Conservation (phyloP, 495 filamentous ascomycete genomes). For the Tuber umbilicatum region DNA sequence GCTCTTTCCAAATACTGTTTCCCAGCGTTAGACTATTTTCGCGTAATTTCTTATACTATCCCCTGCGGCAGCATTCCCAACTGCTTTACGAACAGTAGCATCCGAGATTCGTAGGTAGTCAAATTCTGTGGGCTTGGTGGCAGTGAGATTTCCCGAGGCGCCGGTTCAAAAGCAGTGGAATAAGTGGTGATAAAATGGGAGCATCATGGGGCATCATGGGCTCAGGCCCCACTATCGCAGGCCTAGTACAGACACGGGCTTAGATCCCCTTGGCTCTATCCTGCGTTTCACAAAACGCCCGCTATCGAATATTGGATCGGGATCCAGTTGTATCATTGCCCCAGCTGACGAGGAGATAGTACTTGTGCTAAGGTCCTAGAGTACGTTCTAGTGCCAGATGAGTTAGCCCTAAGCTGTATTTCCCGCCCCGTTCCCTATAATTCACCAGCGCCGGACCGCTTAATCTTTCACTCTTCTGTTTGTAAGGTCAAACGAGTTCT, state of each 20-base stretch:
- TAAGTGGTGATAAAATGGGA: background rate
- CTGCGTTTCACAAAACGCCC: slow-evolving; percentile 5
- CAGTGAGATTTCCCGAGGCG: slow-evolving; percentile 43
- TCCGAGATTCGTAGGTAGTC: slow-evolving; percentile 24
- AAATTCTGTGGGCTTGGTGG: no score
- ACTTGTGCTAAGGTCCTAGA: slow-evolving; percentile 10
- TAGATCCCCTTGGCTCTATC: background rate
- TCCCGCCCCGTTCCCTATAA: no score
- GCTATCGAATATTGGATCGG: slow-evolving; percentile 17
- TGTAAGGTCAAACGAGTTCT: background rate
- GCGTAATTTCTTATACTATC: slow-evolving; percentile 56
- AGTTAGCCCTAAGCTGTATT: no score
- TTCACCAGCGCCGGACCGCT: no score
- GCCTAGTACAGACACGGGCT: no score
- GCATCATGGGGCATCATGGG: background rate
- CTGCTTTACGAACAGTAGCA: slow-evolving; percentile 49
- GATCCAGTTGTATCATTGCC: slow-evolving; percentile 12
- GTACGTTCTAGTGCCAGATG: no score
- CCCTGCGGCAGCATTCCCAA: slow-evolving; percentile 45
- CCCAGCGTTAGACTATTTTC: slow-evolving; percentile 56
- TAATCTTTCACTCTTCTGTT: no score
- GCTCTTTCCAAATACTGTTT: no score
- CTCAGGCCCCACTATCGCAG: background rate
- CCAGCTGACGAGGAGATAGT: slow-evolving; percentile 11
- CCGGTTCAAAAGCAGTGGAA: background rate